Base-by-base conservation (phyloP, 2,329 filamentous ascomycete species). In the Arthrobotrys entomopaga region DNA sequence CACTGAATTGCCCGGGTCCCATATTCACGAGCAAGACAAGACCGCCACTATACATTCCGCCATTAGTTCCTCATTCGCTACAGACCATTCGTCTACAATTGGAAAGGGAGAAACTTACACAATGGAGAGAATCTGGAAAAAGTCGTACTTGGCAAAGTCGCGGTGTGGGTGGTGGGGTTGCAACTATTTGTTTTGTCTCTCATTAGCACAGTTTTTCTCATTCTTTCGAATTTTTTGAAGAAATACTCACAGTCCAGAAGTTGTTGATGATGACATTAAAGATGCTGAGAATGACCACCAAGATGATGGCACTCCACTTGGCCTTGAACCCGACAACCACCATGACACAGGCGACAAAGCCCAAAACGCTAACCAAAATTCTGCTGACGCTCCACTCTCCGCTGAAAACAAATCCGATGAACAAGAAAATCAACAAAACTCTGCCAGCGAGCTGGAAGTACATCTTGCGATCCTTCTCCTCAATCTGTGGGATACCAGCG, bases 401-500 rank as follows among this genome's bases (percentile, higher is more conserved):
- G 67, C 92, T 91, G 84, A 97, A 97, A 79, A 99, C 91, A 80
- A 99, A 99, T 73, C 95, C 95, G 78, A 97, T 82, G 82, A 99
- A 99, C 78, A 99, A 87, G 87, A 99, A 97, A 84, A 99, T 98
- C 79, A 99, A 86, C 77, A 99, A 86, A 40, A 99, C 92, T 79
- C 95, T 90, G 40, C 95, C 95, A 78, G 95, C 95, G 76, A 99
- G 90, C 87, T 98, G 95, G 84, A 99, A 96, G 86, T 99, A 99
- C 94, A 98, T 98, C 87, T 98, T 99, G 84, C 93, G 91, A 83
- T 99, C 95, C 88, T 98, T 98, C 86, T 99, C 95, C 81, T 98
- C 95, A 61, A 99, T 87, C 82, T 92, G 88, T 56, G 95, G 95
- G 61, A 99, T 87, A 54, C 95, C 95, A 54, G 95, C 95, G 76